Evolutionary conservation across 371 early-diverging fungal species (phyloP).

Genomic region (Globomyces sp.): DNA sequence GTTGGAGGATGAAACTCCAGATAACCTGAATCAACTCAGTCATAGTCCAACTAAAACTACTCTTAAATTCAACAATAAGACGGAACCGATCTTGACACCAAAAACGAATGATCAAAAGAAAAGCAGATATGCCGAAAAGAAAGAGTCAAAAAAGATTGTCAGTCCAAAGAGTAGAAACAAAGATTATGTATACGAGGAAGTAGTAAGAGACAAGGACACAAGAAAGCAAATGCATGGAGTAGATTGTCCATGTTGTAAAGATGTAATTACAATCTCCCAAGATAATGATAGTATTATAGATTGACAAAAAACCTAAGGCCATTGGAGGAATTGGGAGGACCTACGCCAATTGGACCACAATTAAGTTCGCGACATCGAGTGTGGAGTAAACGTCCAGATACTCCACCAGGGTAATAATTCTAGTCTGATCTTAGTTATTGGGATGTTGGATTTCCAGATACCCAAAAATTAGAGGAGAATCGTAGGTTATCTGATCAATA

Average conservation of each 20-base stretch:
- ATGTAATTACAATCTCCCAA: constrained; percentile 15
- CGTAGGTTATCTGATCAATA: too few relatives aligned
- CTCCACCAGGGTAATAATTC: constrained; percentile 33
- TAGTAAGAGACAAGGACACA: constrained; percentile 34
- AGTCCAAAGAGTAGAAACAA: neutral
- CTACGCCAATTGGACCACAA: constrained; percentile 6
- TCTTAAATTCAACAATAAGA: neutral
- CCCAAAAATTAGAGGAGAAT: constrained; percentile 17
- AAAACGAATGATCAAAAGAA: neutral
- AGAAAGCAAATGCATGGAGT: constrained; percentile 35
- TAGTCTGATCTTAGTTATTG: constrained; percentile 18
- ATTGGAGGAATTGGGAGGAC: constrained; percentile 30
- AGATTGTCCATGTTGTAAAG: constrained; percentile 33
- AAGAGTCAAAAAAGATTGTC: neutral
- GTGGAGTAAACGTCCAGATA: constrained; percentile 23
- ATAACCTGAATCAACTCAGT: neutral
- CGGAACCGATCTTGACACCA: neutral
- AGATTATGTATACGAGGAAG: constrained; percentile 32
- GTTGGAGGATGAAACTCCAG: neutral
- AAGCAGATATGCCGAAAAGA: neutral
- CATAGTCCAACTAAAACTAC: neutral
- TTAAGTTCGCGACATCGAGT: constrained; percentile 33
- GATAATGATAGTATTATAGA: constrained; percentile 27
- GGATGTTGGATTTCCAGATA: constrained; percentile 29
- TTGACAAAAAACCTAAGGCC: constrained; percentile 28